Conservation (phyloP, 2,329 filamentous ascomycete species). For the Fusarium euwallaceae region DNA sequence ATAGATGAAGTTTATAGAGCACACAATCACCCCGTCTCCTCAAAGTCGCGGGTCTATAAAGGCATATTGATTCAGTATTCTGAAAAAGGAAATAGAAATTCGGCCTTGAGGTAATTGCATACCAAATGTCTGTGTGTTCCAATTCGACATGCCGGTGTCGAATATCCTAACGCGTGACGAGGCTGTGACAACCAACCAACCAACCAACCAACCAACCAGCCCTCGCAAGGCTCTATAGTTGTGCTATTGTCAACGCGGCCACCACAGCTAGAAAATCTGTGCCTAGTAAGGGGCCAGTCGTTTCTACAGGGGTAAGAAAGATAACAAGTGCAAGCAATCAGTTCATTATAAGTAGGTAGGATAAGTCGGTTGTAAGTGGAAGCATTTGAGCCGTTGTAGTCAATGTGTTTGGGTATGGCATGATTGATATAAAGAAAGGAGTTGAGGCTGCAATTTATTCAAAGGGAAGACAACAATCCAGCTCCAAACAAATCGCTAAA, state of each 20-base stretch:
- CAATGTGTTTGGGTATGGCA: background rate
- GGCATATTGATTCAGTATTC: background rate
- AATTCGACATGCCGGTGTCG: background rate
- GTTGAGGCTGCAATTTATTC: background rate
- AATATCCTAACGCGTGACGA: background rate
- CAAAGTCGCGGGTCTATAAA: background rate
- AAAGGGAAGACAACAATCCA: constrained; percentile 13
- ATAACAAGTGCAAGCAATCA: background rate
- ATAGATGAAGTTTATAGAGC: background rate
- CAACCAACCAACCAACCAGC: background rate
- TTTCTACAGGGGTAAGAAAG: background rate
- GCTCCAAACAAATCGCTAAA: constrained; percentile 27
- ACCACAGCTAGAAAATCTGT: background rate
- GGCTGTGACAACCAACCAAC: background rate
- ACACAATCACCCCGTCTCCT: background rate
- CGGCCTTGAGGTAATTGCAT: background rate
- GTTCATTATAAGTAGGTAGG: background rate
- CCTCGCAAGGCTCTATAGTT: background rate
- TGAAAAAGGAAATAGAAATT: background rate
- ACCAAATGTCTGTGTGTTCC: background rate
- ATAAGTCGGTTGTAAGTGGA: background rate
- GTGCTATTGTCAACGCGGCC: background rate
- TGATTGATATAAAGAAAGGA: background rate
- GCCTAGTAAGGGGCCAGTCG: background rate
- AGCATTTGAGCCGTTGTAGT: background rate